Evolutionary conservation across 306 rosid species (phyloP).

Genomic region (Biancaea sappan): DNA sequence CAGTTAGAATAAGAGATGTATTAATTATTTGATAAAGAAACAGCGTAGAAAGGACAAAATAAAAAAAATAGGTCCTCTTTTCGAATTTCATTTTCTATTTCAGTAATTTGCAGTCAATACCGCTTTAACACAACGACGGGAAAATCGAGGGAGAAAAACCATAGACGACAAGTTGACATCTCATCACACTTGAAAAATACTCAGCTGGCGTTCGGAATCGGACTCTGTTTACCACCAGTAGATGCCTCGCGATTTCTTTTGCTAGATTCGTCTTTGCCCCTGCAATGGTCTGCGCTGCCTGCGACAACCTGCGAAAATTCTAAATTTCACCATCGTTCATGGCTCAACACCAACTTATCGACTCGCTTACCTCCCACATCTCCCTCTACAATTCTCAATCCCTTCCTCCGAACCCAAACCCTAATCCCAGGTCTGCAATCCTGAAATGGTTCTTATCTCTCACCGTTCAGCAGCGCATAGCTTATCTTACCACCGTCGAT

Average conservation of each 20-base stretch:
- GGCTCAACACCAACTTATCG: conserved; percentile 65
- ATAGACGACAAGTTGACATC: background rate
- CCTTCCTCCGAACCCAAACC: conserved; percentile 31
- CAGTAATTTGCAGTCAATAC: too few relatives aligned
- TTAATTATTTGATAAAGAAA: too few relatives aligned
- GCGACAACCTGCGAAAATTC: background rate
- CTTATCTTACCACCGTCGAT: background rate
- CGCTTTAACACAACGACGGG: too few relatives aligned
- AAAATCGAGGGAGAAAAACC: background rate
- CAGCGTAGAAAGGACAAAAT: too few relatives aligned
- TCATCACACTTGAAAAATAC: background rate
- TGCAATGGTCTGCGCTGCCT: background rate
- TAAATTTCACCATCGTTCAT: conserved; percentile 37
- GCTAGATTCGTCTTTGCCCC: background rate
- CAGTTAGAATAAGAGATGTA: too few relatives aligned
- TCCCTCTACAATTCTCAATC: conserved; percentile 47
- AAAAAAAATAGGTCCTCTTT: too few relatives aligned
- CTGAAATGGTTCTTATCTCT: conserved; percentile 9
- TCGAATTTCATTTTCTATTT: too few relatives aligned
- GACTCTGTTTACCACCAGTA: background rate
- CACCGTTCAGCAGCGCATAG: background rate
- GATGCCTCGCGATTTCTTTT: background rate
- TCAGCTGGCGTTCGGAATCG: background rate
- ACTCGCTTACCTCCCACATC: conserved; percentile 71
- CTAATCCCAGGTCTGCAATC: conserved; percentile 34